Base-by-base conservation (phyloP, 2,329 filamentous ascomycete genomes). In the Alternaria arbusti region DNA sequence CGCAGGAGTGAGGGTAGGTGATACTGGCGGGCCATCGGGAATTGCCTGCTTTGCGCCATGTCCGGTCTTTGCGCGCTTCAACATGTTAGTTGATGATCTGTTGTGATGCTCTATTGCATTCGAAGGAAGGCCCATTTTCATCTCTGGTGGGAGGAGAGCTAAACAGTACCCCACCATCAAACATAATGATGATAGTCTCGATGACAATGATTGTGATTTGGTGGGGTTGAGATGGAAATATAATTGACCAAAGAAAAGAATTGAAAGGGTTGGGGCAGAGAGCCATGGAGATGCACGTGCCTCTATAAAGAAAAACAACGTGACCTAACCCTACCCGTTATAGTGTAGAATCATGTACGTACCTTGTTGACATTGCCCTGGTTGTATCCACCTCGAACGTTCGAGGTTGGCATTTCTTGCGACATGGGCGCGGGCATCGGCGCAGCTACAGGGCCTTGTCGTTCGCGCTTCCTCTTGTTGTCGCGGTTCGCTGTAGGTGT, bases 1-100 rank as follows among this genome's bases (percentile, higher is more conserved):
- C 52, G 93, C 88, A 1, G 96, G 96, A 1, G 95, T 94, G 50
- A 99, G 83, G 0, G 93, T 97, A 0, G 96, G 94, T 67, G 95
- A 96, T 23, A 96, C 86, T 2, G 88, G 84, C 2, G 88, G 83
- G 12, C 81, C 80, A 40, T 86, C 87, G 57, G 90, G 86, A 10
- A 85, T 83, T 15, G 87, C 82, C 70, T 90, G 85, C 73, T 90
- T 87, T 63, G 88, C 88, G 54, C 71, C 69, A 63, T 81, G 78
- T 71, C 94, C 91, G 63, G 87, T 87, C 32, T 95, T 97, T 5
- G 90, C 84, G 70, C 93, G 88, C 87, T 94, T 63, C 17, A 22
- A 40, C 10, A 51, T 28, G 59, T 65, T 62, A 65, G 62, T 50
- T 43, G 45, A 43, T 50, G 28, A 15, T 36, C 9, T 45, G 26